Base-by-base conservation (phyloP, 139 green algal genomes). In the Axilococcus clingmanii region DNA sequence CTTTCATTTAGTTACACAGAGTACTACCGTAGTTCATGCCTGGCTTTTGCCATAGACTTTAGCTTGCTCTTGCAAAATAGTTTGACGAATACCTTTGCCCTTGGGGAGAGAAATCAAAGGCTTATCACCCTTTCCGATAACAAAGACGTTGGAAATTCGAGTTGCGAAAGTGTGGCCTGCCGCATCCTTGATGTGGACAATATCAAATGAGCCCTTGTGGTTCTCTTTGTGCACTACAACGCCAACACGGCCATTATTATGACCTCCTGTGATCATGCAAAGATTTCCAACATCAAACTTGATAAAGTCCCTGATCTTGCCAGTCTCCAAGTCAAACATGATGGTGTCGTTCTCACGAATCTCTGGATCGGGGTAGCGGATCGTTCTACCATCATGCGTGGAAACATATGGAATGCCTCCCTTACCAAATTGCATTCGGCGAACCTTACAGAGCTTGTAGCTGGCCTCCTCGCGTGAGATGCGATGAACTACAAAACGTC, bases 401-500 rank as follows among this genome's bases (percentile, higher is more conserved):
- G 57, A 77, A 48, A 97, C 76, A 80, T 86, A 95, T 35, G 93
- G 93, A 22, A 99, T 71, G 67, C 75, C 87, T 58, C 86, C 86
- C 74, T 94, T 88, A 61, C 93, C 91, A 45, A 93, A 76, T 58
- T 85, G 66, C 37, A 71, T 29, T 50, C 66, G 63, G 41, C 40
- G 52, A 25, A 78, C 91, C 72, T 95, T 93, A 82, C 83, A 92
- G 58, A 99, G 85, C 93, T 99, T 99, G 87, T 98, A 99, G 30
- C 57, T 40, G 19, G 85, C 83, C 81, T 99, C 92, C 69, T 96
- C 88, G 25, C 70, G 70, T 30, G 46, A 82, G 79, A 99, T 97
- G 75, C 88, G 79, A 81, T 98, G 93, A 40, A 94, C 75, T 28
- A 95, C 85, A 71, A 97, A 98, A 63, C 93, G 87, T 32, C 93